A percentile compares a stretch with the other conserved stretches of the same genome.
These are phyloP conservation scores for Rhodotorula sp. DNA, from an alignment of 1,284 basidiomycete genomes.

Conservation along the genomic window DNA sequence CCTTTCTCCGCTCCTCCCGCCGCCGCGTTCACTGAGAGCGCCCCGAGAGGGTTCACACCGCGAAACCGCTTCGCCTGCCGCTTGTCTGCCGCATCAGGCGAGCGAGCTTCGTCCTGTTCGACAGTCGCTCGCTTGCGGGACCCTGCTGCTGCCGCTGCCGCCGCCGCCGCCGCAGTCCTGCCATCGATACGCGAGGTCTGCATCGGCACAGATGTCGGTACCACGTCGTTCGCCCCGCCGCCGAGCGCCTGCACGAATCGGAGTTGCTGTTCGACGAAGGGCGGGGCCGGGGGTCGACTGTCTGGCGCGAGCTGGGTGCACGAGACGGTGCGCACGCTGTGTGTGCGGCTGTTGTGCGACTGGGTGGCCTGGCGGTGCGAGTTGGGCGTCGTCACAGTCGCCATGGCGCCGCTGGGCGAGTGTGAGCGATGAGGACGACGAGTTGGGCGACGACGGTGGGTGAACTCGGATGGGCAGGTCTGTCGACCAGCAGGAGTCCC, in stretches of 20 bases:
- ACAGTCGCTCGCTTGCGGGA: constrained; percentile 12
- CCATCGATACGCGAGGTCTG: background rate
- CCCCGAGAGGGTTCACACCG: too few relatives aligned
- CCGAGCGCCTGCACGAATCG: constrained; percentile 18
- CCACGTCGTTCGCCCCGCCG: background rate
- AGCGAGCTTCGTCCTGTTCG: background rate
- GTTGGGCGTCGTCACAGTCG: constrained; percentile 15
- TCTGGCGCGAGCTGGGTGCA: background rate
- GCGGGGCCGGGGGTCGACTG: constrained; percentile 15
- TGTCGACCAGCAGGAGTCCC: too few relatives aligned
- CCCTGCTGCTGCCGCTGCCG: too few relatives aligned
- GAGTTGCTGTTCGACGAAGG: constrained; percentile 13
- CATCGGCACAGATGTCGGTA: background rate
- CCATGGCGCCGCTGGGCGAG: constrained; percentile 2
- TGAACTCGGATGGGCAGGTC: background rate
- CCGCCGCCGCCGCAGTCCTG: background rate
- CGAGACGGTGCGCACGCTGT: constrained; percentile 17
- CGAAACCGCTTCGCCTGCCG: background rate
- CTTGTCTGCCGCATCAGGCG: constrained; percentile 7
- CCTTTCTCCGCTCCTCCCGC: background rate
- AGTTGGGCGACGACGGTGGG: background rate
- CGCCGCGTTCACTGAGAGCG: too few relatives aligned
- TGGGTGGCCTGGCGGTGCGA: background rate
- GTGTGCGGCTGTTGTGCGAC: constrained; percentile 21
- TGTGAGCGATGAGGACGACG: background rate